Base-by-base conservation (phyloP, 805 yeast species). In the Candida hispaniensis region DNA sequence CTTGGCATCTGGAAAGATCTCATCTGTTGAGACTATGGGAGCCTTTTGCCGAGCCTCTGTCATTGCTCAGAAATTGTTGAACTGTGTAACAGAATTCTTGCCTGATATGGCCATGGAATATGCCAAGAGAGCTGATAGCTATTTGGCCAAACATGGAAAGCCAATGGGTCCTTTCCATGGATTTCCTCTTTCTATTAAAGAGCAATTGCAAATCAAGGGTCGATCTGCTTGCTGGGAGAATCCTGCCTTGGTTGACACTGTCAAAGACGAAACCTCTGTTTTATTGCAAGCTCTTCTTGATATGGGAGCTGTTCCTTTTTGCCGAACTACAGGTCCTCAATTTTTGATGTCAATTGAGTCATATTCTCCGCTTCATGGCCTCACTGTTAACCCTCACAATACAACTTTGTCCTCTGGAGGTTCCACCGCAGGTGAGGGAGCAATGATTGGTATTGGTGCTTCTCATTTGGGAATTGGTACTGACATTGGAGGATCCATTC, bases 151-250 rank as follows among this genome's bases (percentile, higher is more conserved):
- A 26, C 54, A 64, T 25, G 76, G 75, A 10, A 61, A 66, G 42
- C 52, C 64, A 2, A 48, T 69, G 20, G 81, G 81, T 17, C 75
- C 79, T 2, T 61, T 75, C 29, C 81, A 75, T 45, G 83, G 83
- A 2, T 54, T 75, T 18, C 83, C 82, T 2, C 56, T 75, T 18
- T 71, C 79, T 1, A 58, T 75, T 36, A 75, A 75, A 47, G 75
- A 69, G 41, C 60, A 62, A 30, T 54, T 66, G 38, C 60, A 65
- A 39, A 46, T 72, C 35, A 55, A 55, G 35, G 76, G 74, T 3
- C 59, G 61, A 14, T 65, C 65, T 6, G 58, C 75, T 3, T 51
- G 70, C 8, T 53, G 68, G 43, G 78, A 76, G 14, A 44, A 33
- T 20, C 32, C 38, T 4, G 36, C 40, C 18, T 10, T 30, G 67